Evolutionary conservation across 441 rosid species (phyloP).

Genomic region (Codiaeum variegatum): DNA sequence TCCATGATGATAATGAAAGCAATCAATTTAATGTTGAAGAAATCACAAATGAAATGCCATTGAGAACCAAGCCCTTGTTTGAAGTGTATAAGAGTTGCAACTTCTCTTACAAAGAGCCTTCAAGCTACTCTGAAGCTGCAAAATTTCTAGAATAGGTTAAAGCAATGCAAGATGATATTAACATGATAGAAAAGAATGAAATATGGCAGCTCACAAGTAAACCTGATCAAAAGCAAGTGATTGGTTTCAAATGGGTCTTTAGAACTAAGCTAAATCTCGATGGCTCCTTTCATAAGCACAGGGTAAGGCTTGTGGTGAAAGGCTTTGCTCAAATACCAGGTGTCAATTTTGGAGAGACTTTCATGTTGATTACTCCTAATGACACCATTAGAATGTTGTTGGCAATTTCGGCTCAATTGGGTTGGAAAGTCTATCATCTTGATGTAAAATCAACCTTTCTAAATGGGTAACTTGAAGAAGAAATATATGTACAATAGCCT

Average conservation of each 20-base stretch:
- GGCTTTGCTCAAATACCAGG: background rate
- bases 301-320: background rate
- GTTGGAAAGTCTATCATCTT: background rate
- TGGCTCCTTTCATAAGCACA: background rate
- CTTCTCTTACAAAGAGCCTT: background rate
- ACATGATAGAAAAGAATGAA: no score
- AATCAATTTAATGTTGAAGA: no score
- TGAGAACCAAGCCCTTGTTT: background rate
- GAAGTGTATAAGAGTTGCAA: background rate
- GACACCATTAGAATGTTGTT: background rate
- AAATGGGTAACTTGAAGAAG: background rate
- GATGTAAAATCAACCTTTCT: background rate
- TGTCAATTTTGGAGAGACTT: background rate
- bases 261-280: background rate
- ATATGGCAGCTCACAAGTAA: no score
- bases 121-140: background rate
- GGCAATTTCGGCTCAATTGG: background rate
- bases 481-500: background rate
- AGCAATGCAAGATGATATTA: no score
- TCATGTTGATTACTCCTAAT: background rate
- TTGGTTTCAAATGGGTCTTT: background rate
- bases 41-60: no score
- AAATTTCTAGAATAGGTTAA: background rate
- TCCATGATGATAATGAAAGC: no score
- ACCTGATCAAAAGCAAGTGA: no score